Conservation (phyloP, 306 rosid genomes). For the Heteromeles arbutifolia region DNA sequence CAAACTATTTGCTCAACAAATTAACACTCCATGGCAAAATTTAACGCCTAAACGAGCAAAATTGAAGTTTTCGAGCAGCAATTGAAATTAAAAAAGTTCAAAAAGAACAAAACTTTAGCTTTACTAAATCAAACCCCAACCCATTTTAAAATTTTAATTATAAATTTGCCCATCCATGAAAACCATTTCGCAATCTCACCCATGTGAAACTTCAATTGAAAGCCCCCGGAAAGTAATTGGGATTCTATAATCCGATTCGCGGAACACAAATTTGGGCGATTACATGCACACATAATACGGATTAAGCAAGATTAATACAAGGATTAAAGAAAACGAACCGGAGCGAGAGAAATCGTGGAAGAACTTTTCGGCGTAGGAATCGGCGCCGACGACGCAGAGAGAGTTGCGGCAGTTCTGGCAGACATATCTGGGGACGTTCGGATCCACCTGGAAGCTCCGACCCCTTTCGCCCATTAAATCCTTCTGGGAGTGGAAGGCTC, state of each 20-base stretch:
- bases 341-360: slow-evolving; percentile 70
- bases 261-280: neutral
- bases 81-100: neutral
- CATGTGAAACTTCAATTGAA: neutral
- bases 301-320: neutral
- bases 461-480: slow-evolving; percentile 40
- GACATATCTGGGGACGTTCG: slow-evolving; percentile 71
- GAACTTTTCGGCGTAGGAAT: slow-evolving; percentile 80
- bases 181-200: neutral
- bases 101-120: neutral
- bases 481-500: neutral
- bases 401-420: slow-evolving; percentile 90
- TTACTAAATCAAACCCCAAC: neutral
- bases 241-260: neutral
- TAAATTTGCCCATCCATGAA: neutral
- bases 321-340: slow-evolving; percentile 35
- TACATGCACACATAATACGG: neutral
- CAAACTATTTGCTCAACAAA: neutral
- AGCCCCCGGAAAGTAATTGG: neutral
- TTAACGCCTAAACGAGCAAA: neutral
- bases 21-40: neutral
- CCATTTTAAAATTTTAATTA: neutral
- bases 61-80: neutral
- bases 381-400: slow-evolving; percentile 81
- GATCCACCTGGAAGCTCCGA: slow-evolving; percentile 73